Percentiles rank a stretch among this genome's conserved stretches.
phyloP scores from a whole-genome alignment of 768 basidiomycete species.

The Leccinum obscurum region DNA sequence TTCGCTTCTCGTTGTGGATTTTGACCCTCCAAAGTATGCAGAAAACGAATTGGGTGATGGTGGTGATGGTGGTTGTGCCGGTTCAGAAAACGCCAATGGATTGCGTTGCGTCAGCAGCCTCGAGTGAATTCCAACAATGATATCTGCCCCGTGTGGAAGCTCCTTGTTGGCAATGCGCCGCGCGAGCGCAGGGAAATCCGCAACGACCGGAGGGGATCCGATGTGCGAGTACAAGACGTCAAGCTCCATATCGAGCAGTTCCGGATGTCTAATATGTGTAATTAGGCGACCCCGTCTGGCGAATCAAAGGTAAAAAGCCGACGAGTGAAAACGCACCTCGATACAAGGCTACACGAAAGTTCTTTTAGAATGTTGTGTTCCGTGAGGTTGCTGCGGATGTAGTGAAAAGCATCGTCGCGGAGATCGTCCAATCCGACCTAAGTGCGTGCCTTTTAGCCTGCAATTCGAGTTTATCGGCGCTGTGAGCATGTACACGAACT shows the following conservation, averaged over 20 bases:
- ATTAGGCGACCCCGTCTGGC: background rate
- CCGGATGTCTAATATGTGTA: conserved; percentile 8
- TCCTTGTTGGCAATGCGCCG: conserved; percentile 20
- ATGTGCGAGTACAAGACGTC: conserved; percentile 23
- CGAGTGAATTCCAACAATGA: background rate
- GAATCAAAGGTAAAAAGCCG: background rate
- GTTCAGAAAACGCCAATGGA: background rate
- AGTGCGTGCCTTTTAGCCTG: background rate
- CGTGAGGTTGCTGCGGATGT: conserved; percentile 16
- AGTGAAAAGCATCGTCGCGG: conserved; percentile 16
- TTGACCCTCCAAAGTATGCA: too few relatives aligned
- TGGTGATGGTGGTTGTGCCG: too few relatives aligned
- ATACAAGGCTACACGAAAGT: conserved; percentile 18
- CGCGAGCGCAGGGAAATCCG: conserved; percentile 11
- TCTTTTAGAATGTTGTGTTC: conserved; percentile 29
- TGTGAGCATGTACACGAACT: conserved; percentile 17
- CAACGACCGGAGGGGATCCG: conserved; percentile 13
- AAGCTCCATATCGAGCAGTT: conserved; percentile 22
- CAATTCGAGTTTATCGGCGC: background rate
- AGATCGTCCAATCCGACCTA: conserved; percentile 25
- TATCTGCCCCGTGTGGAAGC: conserved; percentile 3
- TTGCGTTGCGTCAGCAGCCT: background rate
- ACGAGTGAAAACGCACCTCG: conserved; percentile 11
- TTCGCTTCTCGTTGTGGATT: too few relatives aligned
- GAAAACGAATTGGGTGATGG: too few relatives aligned